These are phyloP conservation scores for Cryptococcus amylolentus DNA, from an alignment of 1,284 basidiomycete genomes.

Conservation along the genomic window DNA sequence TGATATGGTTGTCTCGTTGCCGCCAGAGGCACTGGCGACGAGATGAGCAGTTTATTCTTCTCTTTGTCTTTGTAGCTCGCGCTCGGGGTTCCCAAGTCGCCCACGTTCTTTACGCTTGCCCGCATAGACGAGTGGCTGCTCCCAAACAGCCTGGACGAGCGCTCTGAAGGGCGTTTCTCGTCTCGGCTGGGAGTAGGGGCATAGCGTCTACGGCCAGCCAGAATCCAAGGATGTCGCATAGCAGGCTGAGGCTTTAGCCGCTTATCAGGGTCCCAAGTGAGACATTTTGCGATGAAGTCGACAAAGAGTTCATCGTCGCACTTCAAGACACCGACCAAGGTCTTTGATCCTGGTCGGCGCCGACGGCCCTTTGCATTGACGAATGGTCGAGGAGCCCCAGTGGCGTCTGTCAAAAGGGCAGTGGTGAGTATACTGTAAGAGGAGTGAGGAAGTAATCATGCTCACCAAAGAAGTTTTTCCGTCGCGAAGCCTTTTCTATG, in stretches of 20 bases:
- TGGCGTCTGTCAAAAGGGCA: conserved; percentile 65
- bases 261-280: conserved; percentile 96
- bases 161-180: conserved; percentile 5
- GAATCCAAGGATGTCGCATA: conserved; percentile 83
- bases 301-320: conserved; percentile 64
- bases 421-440: not conserved
- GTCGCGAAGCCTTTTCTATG: conserved; percentile 87
- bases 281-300: conserved; percentile 84
- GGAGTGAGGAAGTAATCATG: conserved; percentile 5
- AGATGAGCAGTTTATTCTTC: conserved; percentile 27
- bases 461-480: conserved; percentile 93
- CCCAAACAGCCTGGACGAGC: not conserved
- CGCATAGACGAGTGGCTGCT: conserved; percentile 2
- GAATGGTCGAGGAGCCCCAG: conserved; percentile 84
- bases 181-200: conserved; percentile 3
- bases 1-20: conserved; percentile 26
- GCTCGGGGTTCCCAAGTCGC: not conserved
- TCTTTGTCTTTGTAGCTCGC: conserved; percentile 4
- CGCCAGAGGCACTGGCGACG: conserved; percentile 42
- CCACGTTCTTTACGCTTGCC: conserved; percentile 8
- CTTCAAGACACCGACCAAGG: conserved; percentile 80
- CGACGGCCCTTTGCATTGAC: conserved; percentile 95
- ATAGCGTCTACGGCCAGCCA: conserved; percentile 48
- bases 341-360: conserved; percentile 84
- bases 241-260: conserved; percentile 92